Percentiles rank a stretch among this genome's conserved stretches.
Conservation (phyloP, 2,329 filamentous ascomycete genomes). For the Fusarium pseudocircinatum region DNA sequence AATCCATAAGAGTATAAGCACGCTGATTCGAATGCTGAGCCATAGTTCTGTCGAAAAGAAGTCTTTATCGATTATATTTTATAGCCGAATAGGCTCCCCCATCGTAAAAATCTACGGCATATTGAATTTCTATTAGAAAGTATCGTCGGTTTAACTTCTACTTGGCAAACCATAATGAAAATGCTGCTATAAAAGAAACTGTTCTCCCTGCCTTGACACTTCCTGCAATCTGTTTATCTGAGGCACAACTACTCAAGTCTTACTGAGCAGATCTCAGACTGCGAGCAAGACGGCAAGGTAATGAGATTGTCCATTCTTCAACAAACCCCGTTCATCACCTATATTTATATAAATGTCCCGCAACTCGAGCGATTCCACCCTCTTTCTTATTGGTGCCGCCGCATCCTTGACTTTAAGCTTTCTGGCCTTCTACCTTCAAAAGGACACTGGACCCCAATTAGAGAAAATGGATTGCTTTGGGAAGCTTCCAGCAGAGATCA, state of each 20-base stretch:
- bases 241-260: background rate
- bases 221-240: background rate
- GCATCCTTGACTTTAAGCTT: too few species aligned
- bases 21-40: background rate
- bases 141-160: background rate
- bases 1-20: background rate
- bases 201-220: too few species aligned
- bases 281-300: too few species aligned
- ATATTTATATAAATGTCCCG: background rate
- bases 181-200: background rate
- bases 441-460: accelerated
- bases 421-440: background rate
- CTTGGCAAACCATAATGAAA: accelerated
- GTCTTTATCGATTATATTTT: background rate
- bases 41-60: accelerated
- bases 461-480: background rate
- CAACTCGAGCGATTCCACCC: accelerated
- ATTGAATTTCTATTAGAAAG: background rate
- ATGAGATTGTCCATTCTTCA: too few species aligned
- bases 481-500: background rate
- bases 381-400: background rate
- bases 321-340: too few species aligned
- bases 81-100: accelerated
- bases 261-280: background rate
- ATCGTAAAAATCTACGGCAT: background rate